Base-by-base conservation (phyloP, 257 asterid species). In the Jaltomata sinuosa region DNA sequence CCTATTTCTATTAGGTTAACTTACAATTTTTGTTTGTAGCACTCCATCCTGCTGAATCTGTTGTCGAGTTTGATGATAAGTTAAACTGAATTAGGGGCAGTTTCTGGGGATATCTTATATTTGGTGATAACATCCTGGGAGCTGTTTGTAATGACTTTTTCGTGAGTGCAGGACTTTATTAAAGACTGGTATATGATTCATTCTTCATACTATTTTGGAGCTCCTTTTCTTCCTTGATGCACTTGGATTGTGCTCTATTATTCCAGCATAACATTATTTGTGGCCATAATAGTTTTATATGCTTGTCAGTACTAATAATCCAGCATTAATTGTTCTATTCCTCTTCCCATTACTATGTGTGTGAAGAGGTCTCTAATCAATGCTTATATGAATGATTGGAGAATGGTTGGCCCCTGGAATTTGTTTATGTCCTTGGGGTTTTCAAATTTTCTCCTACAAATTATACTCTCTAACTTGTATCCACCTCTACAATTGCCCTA, bases 361-460 rank as follows among this genome's bases (percentile, higher is more conserved):
- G 21, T n/a, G 18, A 52, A 88, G 86, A 81, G 85, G 42, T 25
- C 10, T 49, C 19, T 3, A 62, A 81, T 87, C 62, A 45, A 76
- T 91, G 93, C 94, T 87, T 83, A 93, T 14, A 89, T 83, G 45
- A 76, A 89, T 32, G 25, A 25, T 31, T 6, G 34, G 88, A 88
- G 91, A 87, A 84, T 83, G 91, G 90, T 91, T 89, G 91, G 91
- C 79, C 34, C 18, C 84, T 82, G 5, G 76, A 64, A 64, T 85
- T 81, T 80, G 64, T 79, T 21, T 40, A 11, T 84, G 67, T 88
- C 69, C 80, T 55, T 85, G 89, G 91, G 92, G 93, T 91, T 92
- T 92, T 88, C 94, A 29, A 47, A 84, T 4, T 82, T 81, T 72
- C 89, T 86, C 96, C 90, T 21, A 91, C 85, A 89, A 65, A 10